Evolutionary conservation across 2,329 filamentous ascomycete genomes (phyloP).

Genomic region (Mycosphaerelloides madeirae): DNA sequence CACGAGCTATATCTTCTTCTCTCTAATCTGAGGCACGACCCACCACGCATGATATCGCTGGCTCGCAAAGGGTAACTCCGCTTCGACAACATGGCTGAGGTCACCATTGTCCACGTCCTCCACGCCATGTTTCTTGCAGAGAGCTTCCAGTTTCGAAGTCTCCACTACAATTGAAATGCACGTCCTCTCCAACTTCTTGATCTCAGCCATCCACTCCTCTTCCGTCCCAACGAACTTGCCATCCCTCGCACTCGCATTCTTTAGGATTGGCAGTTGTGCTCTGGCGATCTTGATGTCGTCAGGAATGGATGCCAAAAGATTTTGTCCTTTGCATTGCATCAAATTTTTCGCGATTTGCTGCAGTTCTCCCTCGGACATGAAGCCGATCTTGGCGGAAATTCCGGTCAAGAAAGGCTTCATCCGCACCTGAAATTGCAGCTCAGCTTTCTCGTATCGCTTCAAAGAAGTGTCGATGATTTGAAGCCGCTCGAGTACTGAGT

Average conservation of each 20-base stretch:
- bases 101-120: slow-evolving; percentile 1
- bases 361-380: too few relatives aligned
- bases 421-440: slow-evolving; percentile 71
- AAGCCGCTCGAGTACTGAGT: slow-evolving; percentile 60
- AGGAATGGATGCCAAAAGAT: too few relatives aligned
- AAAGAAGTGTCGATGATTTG: slow-evolving; percentile 46
- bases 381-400: background rate
- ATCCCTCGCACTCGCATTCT: slow-evolving; percentile 32
- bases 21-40: slow-evolving; percentile 42
- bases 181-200: slow-evolving; percentile 32
- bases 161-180: slow-evolving; percentile 30
- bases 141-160: slow-evolving; percentile 20
- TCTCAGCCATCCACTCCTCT: slow-evolving; percentile 31
- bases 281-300: too few relatives aligned
- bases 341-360: too few relatives aligned
- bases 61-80: slow-evolving; percentile 35
- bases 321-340: too few relatives aligned
- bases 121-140: slow-evolving; percentile 21
- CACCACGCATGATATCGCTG: slow-evolving; percentile 44
- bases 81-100: slow-evolving; percentile 24
- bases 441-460: slow-evolving; percentile 62
- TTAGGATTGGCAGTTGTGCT: slow-evolving; percentile 21
- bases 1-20: slow-evolving; percentile 9
- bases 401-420: slow-evolving; percentile 73
- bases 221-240: slow-evolving; percentile 36